phyloP scores from a whole-genome alignment of 2,329 filamentous ascomycete species.

The Paecilomyces variotii region DNA sequence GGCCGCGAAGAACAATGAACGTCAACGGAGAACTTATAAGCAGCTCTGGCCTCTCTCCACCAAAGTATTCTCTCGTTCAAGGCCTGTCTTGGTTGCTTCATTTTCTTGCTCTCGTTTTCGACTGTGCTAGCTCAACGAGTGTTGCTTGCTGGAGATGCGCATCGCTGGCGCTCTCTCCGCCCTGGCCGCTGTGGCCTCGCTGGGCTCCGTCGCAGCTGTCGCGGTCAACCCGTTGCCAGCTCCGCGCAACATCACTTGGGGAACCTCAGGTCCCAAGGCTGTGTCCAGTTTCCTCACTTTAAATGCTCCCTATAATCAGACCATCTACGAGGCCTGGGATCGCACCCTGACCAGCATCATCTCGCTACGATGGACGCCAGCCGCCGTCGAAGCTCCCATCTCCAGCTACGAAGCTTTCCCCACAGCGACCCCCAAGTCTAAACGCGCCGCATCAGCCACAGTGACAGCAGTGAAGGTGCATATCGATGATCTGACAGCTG shows the following conservation, averaged over 20 bases:
- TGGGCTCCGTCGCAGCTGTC: constrained; percentile 37
- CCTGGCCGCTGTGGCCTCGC: constrained; percentile 21
- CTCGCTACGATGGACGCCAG: constrained; percentile 47
- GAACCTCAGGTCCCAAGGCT: constrained; percentile 41
- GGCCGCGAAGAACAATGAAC: not conserved
- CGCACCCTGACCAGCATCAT: constrained; percentile 43
- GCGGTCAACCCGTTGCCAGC: constrained; percentile 48
- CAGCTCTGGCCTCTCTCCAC: not conserved
- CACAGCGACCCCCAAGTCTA: constrained; percentile 21
- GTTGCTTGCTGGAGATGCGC: constrained; percentile 5
- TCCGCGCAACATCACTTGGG: constrained; percentile 47
- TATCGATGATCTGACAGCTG: constrained; percentile 38
- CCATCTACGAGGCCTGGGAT: constrained; percentile 42
- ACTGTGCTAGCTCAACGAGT: not conserved
- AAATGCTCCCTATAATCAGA: constrained; percentile 26
- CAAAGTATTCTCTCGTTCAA: not conserved
- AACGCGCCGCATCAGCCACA: constrained; percentile 19
- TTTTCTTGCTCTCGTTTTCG: not conserved
- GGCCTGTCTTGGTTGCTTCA: not conserved
- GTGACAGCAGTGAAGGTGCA: constrained; percentile 41
- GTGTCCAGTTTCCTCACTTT: constrained; percentile 33
- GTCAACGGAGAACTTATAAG: not conserved
- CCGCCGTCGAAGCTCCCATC: constrained; percentile 46
- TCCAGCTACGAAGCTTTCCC: constrained; percentile 46
- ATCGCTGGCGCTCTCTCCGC: constrained; percentile 5